Base-by-base conservation (phyloP, 2,329 filamentous ascomycete species). In the Pseudofabraea citricarpa region DNA sequence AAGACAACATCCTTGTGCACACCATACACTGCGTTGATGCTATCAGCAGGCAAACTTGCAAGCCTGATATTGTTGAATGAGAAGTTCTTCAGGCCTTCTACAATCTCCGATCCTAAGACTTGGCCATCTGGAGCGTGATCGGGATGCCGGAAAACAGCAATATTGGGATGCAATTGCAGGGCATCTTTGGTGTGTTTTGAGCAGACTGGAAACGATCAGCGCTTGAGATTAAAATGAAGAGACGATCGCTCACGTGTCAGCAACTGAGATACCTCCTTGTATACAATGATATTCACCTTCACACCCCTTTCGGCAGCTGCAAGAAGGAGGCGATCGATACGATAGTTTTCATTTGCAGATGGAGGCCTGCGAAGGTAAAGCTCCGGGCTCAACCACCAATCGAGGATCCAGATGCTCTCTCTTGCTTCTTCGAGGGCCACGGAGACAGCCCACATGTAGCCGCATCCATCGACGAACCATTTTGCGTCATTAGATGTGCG, bases 351-450 rank as follows among this genome's bases (percentile, higher is more conserved):
- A 64, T 94, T 90, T 60, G 79, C 76, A 16, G 86, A 79, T 7
- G 89, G 89, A 2, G 90, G 90, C 19, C 90, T 79, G 53, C 90
- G 80, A 24, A 96, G 75, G 60, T 93, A 95, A 21, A 96, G 70
- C 66, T 95, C 90, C 1, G 90, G 89, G 43, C 83, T 90, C 51
- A 95, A 65, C 89, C 90, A 95, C 89, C 85, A 93, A 60, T 91
- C 87, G 33, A 95, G 69, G 51, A 95, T 94, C 75, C 85, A 90
- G 54, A 95, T 85, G 32, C 77, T 85, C 54, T 91, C 80, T 51
- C 71, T 74, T 3, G 89, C 89, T 57, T 78, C 81, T 66, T 93
- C 85, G 40, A 95, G 67, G 2, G 90, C 89, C 50, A 83, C 71
- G 21, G 83, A 88, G 1, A 95, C 86, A 12, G 90, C 89, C 74